These are phyloP conservation scores for Lentinula sp. DNA, from an alignment of 768 basidiomycete species.

Conservation along the genomic window DNA sequence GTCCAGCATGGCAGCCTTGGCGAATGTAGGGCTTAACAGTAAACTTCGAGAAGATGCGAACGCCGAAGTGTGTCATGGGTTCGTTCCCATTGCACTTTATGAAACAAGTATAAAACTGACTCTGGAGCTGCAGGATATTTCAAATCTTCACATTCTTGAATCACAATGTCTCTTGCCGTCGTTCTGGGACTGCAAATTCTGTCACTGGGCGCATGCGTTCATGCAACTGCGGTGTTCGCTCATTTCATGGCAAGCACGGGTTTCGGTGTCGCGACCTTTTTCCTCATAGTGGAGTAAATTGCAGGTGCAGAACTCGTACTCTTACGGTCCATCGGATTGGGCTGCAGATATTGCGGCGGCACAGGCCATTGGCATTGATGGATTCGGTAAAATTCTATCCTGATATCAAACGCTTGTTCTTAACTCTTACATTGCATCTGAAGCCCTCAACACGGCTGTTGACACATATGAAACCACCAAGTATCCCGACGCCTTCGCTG, in stretches of 20 bases:
- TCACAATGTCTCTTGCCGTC: neutral
- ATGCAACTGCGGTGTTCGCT: neutral
- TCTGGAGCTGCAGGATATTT: too few species aligned
- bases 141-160: neutral
- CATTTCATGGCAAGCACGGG: neutral
- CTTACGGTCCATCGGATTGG: constrained; percentile 14
- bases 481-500: constrained; percentile 27
- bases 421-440: neutral
- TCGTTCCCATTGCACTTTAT: neutral
- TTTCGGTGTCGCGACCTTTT: neutral
- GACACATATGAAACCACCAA: constrained; percentile 18
- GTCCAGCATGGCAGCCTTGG: too few species aligned
- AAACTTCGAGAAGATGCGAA: too few species aligned
- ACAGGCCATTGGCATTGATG: constrained; percentile 17
- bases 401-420: neutral
- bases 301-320: constrained; percentile 18
- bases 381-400: constrained; percentile 14
- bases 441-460: constrained; percentile 19
- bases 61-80: too few species aligned
- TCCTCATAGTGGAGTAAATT: neutral
- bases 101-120: neutral
- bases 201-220: neutral
- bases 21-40: too few species aligned
- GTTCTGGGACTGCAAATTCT: neutral
- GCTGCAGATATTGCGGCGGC: constrained; percentile 19